phyloP scores from a whole-genome alignment of 352 stramenopile genomes.

The Pythium chondricola region DNA sequence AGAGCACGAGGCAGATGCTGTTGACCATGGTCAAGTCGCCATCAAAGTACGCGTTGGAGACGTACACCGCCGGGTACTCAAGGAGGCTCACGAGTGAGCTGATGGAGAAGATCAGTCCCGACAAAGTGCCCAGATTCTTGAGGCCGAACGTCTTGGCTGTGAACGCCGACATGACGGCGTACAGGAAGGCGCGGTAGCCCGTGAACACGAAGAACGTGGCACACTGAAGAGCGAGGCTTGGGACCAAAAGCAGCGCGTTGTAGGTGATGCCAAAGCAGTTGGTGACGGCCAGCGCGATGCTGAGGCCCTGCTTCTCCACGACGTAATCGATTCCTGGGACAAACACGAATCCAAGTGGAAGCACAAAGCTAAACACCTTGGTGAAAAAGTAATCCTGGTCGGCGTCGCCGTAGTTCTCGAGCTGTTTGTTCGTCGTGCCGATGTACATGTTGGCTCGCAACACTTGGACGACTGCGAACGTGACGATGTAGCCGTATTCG shows the following conservation, averaged over 20 bases:
- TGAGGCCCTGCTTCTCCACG: slow-evolving; percentile 60
- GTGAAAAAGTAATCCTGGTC: slow-evolving; percentile 64
- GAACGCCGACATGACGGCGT: slow-evolving; percentile 83
- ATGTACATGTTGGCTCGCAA: slow-evolving; percentile 81
- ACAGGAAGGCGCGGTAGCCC: slow-evolving; percentile 80
- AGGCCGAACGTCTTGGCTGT: slow-evolving; percentile 84
- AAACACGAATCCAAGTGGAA: slow-evolving; percentile 80
- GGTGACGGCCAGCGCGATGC: slow-evolving; percentile 65
- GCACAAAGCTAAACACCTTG: slow-evolving; percentile 81
- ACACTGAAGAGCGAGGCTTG: slow-evolving; percentile 54
- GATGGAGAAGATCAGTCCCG: slow-evolving; percentile 79
- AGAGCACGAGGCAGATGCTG: slow-evolving; percentile 43
- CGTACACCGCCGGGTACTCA: slow-evolving; percentile 72
- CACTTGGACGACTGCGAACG: slow-evolving; percentile 67
- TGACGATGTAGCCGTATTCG: slow-evolving; percentile 72
- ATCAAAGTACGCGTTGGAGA: slow-evolving; percentile 53
- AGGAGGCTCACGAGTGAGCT: slow-evolving; percentile 64
- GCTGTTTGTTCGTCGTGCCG: slow-evolving; percentile 77
- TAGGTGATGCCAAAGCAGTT: slow-evolving; percentile 66
- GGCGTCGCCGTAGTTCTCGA: slow-evolving; percentile 79
- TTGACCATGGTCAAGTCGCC: slow-evolving; percentile 57
- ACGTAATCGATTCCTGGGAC: slow-evolving; percentile 82
- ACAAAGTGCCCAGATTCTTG: slow-evolving; percentile 76
- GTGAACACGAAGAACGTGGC: slow-evolving; percentile 78
- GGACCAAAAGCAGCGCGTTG: slow-evolving; percentile 66